Conservation (phyloP, 1,139 yeast species). For the Candida pseudocylindracea region DNA sequence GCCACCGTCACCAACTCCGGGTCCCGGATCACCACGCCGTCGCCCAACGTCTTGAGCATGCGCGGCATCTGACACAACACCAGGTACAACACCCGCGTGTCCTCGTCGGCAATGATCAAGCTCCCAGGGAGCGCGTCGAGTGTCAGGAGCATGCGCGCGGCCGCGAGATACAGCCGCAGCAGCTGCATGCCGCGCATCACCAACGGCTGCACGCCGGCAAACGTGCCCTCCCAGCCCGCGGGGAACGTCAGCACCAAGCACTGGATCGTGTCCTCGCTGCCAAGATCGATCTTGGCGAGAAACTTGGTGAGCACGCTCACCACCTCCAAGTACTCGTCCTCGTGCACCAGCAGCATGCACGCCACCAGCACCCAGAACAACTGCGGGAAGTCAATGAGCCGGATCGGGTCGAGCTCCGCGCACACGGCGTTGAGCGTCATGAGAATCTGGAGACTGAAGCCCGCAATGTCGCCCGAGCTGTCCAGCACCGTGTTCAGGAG, state of each 20-base stretch:
- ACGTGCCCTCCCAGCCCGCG: conserved; percentile 86
- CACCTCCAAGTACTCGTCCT: conserved; percentile 80
- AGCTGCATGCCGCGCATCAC: conserved; percentile 72
- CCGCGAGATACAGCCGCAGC: conserved; percentile 55
- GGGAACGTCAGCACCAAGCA: conserved; percentile 78
- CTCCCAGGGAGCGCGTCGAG: conserved; percentile 47
- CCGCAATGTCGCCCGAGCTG: conserved; percentile 74
- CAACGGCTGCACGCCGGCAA: conserved; percentile 68
- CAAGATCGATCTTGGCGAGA: conserved; percentile 69
- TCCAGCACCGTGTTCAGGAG: conserved; percentile 87
- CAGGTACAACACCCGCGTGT: conserved; percentile 46
- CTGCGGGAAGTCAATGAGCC: conserved; percentile 75
- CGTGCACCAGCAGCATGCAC: conserved; percentile 73
- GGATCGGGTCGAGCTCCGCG: conserved; percentile 60
- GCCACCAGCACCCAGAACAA: conserved; percentile 94
- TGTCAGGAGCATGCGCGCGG: conserved; percentile 52
- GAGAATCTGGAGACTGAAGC: conserved; percentile 89
- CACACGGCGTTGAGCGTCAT: conserved; percentile 90
- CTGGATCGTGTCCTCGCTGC: conserved; percentile 67
- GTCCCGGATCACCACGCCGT: conserved; percentile 24
- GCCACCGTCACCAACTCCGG: conserved; percentile 34
- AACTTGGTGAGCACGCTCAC: conserved; percentile 64
- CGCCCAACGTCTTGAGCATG: conserved; percentile 57
- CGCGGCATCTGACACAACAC: conserved; percentile 67
- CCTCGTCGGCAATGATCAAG: conserved; percentile 57